Evolutionary conservation across 257 asterid species (phyloP).

Genomic region (Plantago major): DNA sequence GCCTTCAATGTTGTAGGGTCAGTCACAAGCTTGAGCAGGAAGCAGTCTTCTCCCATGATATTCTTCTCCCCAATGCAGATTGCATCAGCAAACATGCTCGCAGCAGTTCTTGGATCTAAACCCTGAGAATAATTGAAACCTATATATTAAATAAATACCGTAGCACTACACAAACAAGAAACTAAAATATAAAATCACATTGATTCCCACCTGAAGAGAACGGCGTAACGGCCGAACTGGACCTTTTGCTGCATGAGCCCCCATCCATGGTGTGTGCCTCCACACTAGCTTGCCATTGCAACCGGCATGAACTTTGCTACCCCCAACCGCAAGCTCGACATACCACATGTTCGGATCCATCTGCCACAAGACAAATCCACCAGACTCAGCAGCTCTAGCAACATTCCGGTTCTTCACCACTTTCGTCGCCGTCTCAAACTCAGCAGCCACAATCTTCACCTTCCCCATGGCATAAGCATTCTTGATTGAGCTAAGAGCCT

Average conservation of each 20-base stretch:
- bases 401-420: slow-evolving; percentile 73
- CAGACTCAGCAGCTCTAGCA: slow-evolving; percentile 72
- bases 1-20: slow-evolving; percentile 78
- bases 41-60: slow-evolving; percentile 87
- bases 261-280: slow-evolving; percentile 99
- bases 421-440: slow-evolving; percentile 81
- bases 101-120: slow-evolving; percentile 86
- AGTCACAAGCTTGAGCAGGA: slow-evolving; percentile 84
- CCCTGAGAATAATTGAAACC: slow-evolving; percentile 45
- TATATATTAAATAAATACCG: not conserved
- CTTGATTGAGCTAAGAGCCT: slow-evolving; percentile 55
- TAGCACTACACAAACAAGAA: not conserved
- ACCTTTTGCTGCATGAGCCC: slow-evolving; percentile 89
- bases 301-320: slow-evolving; percentile 93
- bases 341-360: slow-evolving; percentile 94
- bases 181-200: not conserved
- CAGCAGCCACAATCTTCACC: slow-evolving; percentile 81
- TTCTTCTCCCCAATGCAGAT: slow-evolving; percentile 90
- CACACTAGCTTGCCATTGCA: slow-evolving; percentile 93
- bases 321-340: slow-evolving; percentile 90
- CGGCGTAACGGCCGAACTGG: slow-evolving; percentile 89
- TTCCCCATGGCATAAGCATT: slow-evolving; percentile 92
- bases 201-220: slow-evolving; percentile 67
- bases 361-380: slow-evolving; percentile 92
- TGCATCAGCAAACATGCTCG: slow-evolving; percentile 77